Evolutionary conservation across 2,329 filamentous ascomycete genomes (phyloP).

Genomic region (Arthrobotrys conoides): DNA sequence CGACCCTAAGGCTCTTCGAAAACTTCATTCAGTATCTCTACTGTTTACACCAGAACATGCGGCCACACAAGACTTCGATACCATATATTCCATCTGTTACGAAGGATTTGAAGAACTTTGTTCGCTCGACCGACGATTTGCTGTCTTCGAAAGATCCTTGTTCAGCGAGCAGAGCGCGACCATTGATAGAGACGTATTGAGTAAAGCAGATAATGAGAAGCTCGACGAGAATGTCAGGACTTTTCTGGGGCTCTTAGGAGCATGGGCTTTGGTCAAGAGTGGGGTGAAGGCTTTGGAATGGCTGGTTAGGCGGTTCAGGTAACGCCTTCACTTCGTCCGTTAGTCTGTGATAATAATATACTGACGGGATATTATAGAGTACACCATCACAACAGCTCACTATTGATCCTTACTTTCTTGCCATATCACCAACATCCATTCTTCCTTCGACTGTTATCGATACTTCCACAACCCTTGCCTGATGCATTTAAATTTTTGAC

Average conservation of each 20-base stretch:
- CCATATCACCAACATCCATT: constrained; percentile 87
- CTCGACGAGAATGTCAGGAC: constrained; percentile 82
- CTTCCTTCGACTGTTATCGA: constrained; percentile 88
- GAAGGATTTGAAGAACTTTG: constrained; percentile 95
- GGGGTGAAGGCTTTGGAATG: constrained; percentile 94
- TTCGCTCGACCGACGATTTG: constrained; percentile 84
- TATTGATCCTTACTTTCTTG: constrained; percentile 85
- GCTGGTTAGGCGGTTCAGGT: constrained; percentile 92
- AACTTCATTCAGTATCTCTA: constrained; percentile 91
- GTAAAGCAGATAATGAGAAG: constrained; percentile 82
- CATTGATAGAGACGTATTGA: constrained; percentile 89
- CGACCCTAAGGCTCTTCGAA: constrained; percentile 82
- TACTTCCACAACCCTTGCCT: constrained; percentile 81
- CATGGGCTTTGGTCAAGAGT: constrained; percentile 84
- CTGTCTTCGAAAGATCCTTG: constrained; percentile 80
- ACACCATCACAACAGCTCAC: constrained; percentile 88
- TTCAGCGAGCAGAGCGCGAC: constrained; percentile 95
- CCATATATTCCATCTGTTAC: constrained; percentile 85
- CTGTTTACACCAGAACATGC: constrained; percentile 91
- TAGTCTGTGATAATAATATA: not conserved
- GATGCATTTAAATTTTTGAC: constrained; percentile 84
- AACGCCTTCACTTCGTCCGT: constrained; percentile 64
- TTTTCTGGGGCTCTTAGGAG: constrained; percentile 85
- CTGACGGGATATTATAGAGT: constrained; percentile 72
- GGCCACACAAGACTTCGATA: constrained; percentile 89